These are phyloP conservation scores for barley (Hordeum vulgare) DNA, from an alignment of 176 grass and related monocot species.

Conservation along the genomic window MorexV3_pseudomolecules_assembly NC_058523.1:554572379-554572878, in stretches of 20 bases:
- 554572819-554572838: too few relatives aligned
- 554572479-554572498: not conserved
- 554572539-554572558: not conserved
- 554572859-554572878: not conserved
- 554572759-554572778: not conserved
- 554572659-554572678: not conserved
- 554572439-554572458: not conserved
- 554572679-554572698: not conserved
- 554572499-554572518: not conserved
- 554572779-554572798: not conserved
- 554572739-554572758: not conserved
- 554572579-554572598: not conserved
- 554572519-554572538: not conserved
- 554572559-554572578: not conserved
- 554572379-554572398: not conserved
- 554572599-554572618: constrained; percentile 10
- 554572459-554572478: not conserved
- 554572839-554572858: not conserved
- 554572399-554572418: not conserved
- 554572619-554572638: not conserved
- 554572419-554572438: not conserved
- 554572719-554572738: not conserved
- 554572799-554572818: not conserved
- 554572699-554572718: not conserved
- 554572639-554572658: not conserved